Evolutionary conservation across 306 rosid genomes (phyloP).

Genomic region (Trichosanthes cucumerina): DNA sequence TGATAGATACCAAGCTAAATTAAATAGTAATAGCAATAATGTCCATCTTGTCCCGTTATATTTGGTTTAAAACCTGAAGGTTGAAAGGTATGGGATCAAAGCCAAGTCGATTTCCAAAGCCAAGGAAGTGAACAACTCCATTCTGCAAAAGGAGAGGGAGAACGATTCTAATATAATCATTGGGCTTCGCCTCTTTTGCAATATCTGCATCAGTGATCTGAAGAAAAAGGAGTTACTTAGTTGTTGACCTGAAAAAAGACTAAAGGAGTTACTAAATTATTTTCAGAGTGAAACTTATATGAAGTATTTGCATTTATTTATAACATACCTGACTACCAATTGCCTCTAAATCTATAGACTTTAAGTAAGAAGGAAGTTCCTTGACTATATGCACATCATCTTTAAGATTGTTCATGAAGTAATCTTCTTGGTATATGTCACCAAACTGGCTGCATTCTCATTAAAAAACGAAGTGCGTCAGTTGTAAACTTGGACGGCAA

Average conservation of each 20-base stretch:
- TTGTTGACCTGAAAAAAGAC: constrained; percentile 42
- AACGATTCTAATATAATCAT: constrained; percentile 44
- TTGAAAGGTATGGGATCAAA: constrained; percentile 70
- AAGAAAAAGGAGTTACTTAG: constrained; percentile 14
- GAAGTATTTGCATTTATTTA: background rate
- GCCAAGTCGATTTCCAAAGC: constrained; percentile 91
- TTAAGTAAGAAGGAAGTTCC: constrained; percentile 73
- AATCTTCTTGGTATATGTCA: constrained; percentile 82
- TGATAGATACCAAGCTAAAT: background rate
- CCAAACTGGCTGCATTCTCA: constrained; percentile 69
- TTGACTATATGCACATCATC: constrained; percentile 53
- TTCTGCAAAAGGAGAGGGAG: constrained; percentile 64
- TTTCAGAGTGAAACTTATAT: constrained; percentile 7
- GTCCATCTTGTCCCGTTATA: background rate
- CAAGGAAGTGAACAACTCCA: constrained; percentile 74
- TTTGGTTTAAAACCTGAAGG: constrained; percentile 57
- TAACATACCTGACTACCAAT: constrained; percentile 67
- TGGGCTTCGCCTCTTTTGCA: constrained; percentile 72
- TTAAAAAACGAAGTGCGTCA: background rate
- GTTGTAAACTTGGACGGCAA: background rate
- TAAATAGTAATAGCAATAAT: constrained; percentile 10
- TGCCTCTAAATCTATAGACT: constrained; percentile 53
- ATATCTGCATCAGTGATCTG: constrained; percentile 91
- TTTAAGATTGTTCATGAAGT: constrained; percentile 58
- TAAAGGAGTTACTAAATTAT: constrained; percentile 6